Base-by-base conservation (phyloP, 2,329 filamentous ascomycete genomes). In the Cladophialophora exuberans region DNA sequence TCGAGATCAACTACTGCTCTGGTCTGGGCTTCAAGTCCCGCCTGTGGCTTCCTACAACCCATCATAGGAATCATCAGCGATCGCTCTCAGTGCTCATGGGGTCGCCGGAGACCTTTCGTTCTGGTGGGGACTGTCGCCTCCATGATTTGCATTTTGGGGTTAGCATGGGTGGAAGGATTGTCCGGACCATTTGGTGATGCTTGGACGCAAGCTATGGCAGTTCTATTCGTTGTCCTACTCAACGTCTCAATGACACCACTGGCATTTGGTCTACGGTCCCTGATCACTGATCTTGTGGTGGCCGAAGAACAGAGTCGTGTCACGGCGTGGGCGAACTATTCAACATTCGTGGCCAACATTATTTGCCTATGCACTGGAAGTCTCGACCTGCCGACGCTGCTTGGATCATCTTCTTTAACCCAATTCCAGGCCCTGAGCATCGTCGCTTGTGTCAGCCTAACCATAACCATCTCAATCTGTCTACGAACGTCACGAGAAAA, bases 171-270 rank as follows among this genome's bases (percentile, higher is more conserved):
- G 18, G 39, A 43, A 25, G 13, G 9, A 9, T 15, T 43, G 11
- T 28, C 26, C n/a, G 18, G 23, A 25, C 7, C 39, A 4, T 15
- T n/a, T n/a, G 20, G 10, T 7, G 20, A 15, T n/a, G 10, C 20
- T 23, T n/a, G 23, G 39, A 43, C 23, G 23, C 39, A 15, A 13
- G 23, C n/a, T 9, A 25, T 43, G 18, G 39, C 39, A 6, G 22
- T 43, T 4, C 39, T 43, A 9, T 11, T 28, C 18, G 39, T 43
- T n/a, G 23, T 43, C 15, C 11, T 43, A 23, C 39, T 43, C 18
- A 43, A 43, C 10, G 23, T 43, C 39, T 43, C 39, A 22, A 43
- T 43, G 39, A 43, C 39, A 13, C 39, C 39, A 9, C 39, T 43
- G 10, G 39, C 39, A n/a, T 43, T 43, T 15, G 39, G 39, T 25